phyloP scores from a whole-genome alignment of 176 grass and related monocot genomes.

The Cenchrus americanus region DNA sequence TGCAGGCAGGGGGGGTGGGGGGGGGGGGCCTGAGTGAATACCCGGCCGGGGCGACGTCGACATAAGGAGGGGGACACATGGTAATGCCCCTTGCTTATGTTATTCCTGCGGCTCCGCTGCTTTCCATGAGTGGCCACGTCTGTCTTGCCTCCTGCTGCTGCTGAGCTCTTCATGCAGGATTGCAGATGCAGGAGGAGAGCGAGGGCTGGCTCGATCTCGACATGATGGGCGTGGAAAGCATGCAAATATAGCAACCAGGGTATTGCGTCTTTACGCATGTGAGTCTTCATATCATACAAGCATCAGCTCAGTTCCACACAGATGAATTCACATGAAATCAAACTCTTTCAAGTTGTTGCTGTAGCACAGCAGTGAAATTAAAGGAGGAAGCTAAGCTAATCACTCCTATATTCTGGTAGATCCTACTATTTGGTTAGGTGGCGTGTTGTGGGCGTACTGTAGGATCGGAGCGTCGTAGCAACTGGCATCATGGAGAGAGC shows the following conservation, averaged over 20 bases:
- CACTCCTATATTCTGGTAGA: too few species aligned
- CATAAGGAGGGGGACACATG: slow-evolving; percentile 65
- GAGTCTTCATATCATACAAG: not conserved
- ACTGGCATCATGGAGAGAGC: not conserved
- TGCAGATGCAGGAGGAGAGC: not conserved
- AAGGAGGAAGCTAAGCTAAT: too few species aligned
- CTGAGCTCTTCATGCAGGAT: slow-evolving; percentile 1
- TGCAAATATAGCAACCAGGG: slow-evolving; percentile 25
- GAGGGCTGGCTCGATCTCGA: not conserved
- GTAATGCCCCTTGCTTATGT: slow-evolving; percentile 43
- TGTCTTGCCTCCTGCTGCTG: slow-evolving; percentile 42
- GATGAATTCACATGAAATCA: too few species aligned
- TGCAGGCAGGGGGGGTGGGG: not conserved
- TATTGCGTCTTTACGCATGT: not conserved
- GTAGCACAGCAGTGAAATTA: too few species aligned
- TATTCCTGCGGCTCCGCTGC: slow-evolving; percentile 41
- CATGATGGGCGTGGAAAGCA: slow-evolving; percentile 22
- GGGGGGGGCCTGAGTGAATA: too few species aligned
- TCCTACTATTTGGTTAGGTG: too few species aligned
- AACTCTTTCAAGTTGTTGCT: too few species aligned
- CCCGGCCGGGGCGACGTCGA: not conserved
- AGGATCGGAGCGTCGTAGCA: not conserved
- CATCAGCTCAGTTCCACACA: too few species aligned
- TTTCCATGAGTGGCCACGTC: slow-evolving; percentile 55
- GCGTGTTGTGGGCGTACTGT: not conserved